Percentiles rank a stretch among this genome's conserved stretches.
These are phyloP conservation scores for Sporobolomyces pararoseus DNA, from an alignment of 768 basidiomycete genomes.

Conservation along the genomic window DNA sequence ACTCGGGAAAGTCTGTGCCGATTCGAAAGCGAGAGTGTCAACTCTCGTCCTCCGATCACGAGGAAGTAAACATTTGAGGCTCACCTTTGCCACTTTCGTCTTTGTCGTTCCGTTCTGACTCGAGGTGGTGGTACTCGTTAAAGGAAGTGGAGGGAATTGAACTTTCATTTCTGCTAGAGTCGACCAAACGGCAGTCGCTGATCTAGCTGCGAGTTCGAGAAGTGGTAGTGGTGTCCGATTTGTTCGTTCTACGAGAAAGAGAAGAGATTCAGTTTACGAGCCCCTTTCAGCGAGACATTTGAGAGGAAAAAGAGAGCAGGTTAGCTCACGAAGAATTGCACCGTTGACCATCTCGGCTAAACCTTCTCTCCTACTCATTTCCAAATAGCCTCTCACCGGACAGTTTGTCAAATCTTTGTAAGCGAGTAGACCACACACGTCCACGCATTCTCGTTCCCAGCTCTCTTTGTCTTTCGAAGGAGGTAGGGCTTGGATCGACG, in stretches of 20 bases:
- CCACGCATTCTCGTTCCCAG: constrained; percentile 67
- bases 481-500: constrained; percentile 59
- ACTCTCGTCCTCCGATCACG: no score
- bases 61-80: neutral
- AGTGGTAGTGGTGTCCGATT: constrained; percentile 22
- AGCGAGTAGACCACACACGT: constrained; percentile 74
- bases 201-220: constrained; percentile 25
- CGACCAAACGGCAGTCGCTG: constrained; percentile 21
- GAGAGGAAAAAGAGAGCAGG: no score
- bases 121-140: neutral
- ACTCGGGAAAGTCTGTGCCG: neutral
- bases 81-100: constrained; percentile 9
- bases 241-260: constrained; percentile 14
- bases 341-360: constrained; percentile 84
- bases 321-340: constrained; percentile 71
- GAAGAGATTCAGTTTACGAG: neutral
- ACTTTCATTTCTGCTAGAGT: constrained; percentile 32
- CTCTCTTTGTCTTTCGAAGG: constrained; percentile 58
- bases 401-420: constrained; percentile 76
- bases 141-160: constrained; percentile 29
- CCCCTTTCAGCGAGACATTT: no score
- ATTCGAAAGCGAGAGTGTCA: neutral
- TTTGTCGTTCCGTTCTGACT: constrained; percentile 10
- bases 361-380: constrained; percentile 68
- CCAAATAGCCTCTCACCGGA: constrained; percentile 69